Conservation (phyloP, 2,329 filamentous ascomycete species). For the Cladophialophora psammophila region DNA sequence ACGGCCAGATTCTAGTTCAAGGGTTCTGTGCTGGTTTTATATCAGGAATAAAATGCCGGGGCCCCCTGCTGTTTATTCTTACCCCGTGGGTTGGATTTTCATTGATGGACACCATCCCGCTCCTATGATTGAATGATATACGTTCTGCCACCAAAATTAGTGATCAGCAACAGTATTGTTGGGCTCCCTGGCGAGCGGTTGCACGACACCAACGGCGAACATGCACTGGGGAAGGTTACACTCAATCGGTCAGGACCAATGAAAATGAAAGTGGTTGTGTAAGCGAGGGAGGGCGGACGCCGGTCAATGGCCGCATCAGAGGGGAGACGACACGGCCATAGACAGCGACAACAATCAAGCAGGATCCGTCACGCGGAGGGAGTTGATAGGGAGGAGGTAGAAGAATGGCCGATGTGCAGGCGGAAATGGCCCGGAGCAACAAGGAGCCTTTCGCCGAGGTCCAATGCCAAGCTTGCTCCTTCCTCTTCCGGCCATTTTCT, state of each 20-base stretch:
- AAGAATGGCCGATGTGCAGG: conserved; percentile 30
- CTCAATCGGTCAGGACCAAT: conserved; percentile 9
- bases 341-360: conserved; percentile 1
- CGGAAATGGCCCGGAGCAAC: background rate
- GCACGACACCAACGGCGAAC: conserved; percentile 15
- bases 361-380: background rate
- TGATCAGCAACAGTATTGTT: conserved; percentile 8
- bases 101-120: conserved; percentile 1
- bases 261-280: background rate
- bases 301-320: conserved; percentile 17
- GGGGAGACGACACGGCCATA: background rate
- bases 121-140: background rate
- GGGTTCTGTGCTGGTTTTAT: conserved; percentile 8
- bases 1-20: background rate
- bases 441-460: conserved; percentile 9
- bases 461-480: background rate
- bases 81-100: conserved; percentile 21
- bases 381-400: conserved; percentile 22
- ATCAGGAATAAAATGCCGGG: conserved; percentile 17
- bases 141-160: conserved; percentile 7
- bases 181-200: background rate
- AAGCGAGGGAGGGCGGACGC: background rate
- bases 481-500: conserved; percentile 10
- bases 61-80: conserved; percentile 11
- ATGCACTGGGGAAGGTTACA: conserved; percentile 14